phyloP scores from a whole-genome alignment of 306 rosid species.

The Prosopis cineraria region DNA sequence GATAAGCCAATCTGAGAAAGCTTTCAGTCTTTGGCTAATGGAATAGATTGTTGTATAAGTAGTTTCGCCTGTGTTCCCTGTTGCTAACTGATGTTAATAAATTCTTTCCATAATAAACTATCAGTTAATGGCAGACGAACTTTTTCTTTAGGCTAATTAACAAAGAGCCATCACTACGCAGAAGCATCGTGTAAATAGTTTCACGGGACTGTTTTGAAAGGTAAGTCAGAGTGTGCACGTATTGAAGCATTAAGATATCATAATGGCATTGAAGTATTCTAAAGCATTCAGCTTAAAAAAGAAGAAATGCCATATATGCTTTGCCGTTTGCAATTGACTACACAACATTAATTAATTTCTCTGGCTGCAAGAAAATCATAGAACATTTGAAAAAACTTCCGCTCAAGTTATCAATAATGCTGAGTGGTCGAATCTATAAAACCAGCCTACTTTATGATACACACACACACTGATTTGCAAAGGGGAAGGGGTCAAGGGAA shows the following conservation, averaged over 20 bases:
- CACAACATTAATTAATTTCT: not conserved
- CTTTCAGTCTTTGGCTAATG: slow-evolving; percentile 55
- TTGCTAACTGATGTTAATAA: slow-evolving; percentile 28
- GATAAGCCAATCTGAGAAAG: slow-evolving; percentile 80
- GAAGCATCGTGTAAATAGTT: too few relatives aligned
- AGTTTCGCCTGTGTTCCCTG: slow-evolving; percentile 44
- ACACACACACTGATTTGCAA: not conserved
- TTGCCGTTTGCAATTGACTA: not conserved
- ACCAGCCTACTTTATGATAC: not conserved
- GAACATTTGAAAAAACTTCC: not conserved
- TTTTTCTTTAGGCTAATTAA: slow-evolving; percentile 16
- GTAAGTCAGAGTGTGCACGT: too few relatives aligned
- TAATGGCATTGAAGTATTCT: not conserved
- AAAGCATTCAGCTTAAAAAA: not conserved
- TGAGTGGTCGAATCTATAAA: not conserved
- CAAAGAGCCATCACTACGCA: not conserved
- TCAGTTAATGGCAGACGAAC: not conserved
- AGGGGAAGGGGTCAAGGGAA: slow-evolving; percentile 9
- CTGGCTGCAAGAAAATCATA: not conserved
- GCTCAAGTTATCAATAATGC: not conserved
- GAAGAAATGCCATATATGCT: not conserved
- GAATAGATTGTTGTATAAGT: slow-evolving; percentile 53
- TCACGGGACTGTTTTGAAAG: too few relatives aligned
- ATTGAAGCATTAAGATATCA: not conserved
- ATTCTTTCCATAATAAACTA: not conserved